Percentiles rank a stretch among this genome's conserved stretches.
These are phyloP conservation scores for Pseudogymnoascus sp. DNA, from an alignment of 2,329 filamentous ascomycete genomes.

Conservation along the genomic window DNA sequence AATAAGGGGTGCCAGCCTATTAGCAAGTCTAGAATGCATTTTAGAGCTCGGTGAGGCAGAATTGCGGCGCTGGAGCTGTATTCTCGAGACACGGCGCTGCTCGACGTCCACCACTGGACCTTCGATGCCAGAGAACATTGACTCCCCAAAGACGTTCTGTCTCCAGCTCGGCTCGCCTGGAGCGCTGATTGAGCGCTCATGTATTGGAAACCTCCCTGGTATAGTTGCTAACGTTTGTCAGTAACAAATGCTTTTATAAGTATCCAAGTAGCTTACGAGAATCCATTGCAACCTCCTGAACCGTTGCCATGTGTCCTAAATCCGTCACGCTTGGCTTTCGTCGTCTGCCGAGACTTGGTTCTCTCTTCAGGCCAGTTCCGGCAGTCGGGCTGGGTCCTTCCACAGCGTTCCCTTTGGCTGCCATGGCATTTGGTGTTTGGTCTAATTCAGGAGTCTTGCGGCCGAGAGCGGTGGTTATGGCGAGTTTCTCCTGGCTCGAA, in stretches of 20 bases:
- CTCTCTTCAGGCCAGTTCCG: constrained; percentile 44
- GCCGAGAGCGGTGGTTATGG: constrained; percentile 26
- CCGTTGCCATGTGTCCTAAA: constrained; percentile 60
- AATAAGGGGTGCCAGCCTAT: constrained; percentile 48
- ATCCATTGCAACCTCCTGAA: constrained; percentile 61
- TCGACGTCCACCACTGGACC: constrained; percentile 26
- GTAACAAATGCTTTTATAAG: constrained; percentile 14
- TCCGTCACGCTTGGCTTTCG: constrained; percentile 60
- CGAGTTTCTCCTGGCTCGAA: constrained; percentile 37
- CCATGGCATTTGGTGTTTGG: constrained; percentile 40
- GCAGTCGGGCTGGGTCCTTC: constrained; percentile 30
- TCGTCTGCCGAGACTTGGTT: constrained; percentile 49
- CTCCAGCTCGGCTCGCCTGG: constrained; percentile 43
- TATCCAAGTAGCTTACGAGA: constrained; percentile 49
- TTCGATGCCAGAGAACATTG: constrained; percentile 28
- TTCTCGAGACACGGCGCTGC: background rate
- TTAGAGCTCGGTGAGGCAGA: constrained; percentile 15
- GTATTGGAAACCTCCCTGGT: constrained; percentile 55
- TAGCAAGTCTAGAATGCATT: constrained; percentile 27
- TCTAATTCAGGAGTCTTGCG: constrained; percentile 28
- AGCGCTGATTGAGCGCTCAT: constrained; percentile 59
- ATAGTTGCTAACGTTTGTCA: constrained; percentile 48
- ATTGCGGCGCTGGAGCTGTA: constrained; percentile 6
- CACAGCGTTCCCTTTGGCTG: constrained; percentile 27
- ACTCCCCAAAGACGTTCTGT: constrained; percentile 35